A percentile compares a stretch with the other conserved stretches of the same genome.
Evolutionary conservation across 306 rosid genomes (phyloP).

Genomic region (cucumber (Cucumis sativus)): DNA sequence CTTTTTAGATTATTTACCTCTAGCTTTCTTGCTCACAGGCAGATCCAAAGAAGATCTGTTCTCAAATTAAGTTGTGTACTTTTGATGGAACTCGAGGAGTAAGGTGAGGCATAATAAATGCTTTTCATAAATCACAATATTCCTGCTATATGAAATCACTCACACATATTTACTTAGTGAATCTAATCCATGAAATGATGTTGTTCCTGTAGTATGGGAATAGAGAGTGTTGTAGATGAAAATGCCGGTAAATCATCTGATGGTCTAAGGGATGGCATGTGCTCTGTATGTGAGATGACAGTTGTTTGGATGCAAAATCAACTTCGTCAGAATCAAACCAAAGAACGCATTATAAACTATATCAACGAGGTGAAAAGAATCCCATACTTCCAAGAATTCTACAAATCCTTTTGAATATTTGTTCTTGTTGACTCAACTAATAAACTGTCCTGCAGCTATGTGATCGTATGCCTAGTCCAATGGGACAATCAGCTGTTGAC

Average conservation of each 20-base stretch:
- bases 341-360: slow-evolving; percentile 44
- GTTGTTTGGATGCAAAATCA: slow-evolving; percentile 84
- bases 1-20: not conserved
- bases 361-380: slow-evolving; percentile 40
- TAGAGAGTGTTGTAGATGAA: slow-evolving; percentile 65
- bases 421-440: not conserved
- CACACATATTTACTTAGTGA: not conserved
- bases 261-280: slow-evolving; percentile 35
- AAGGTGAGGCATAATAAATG: slow-evolving; percentile 27
- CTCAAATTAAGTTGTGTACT: slow-evolving; percentile 72
- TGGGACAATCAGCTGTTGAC: slow-evolving; percentile 66
- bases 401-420: not conserved
- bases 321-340: slow-evolving; percentile 57
- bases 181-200: not conserved
- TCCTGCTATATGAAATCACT: not conserved
- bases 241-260: slow-evolving; percentile 31
- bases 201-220: slow-evolving; percentile 38
- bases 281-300: slow-evolving; percentile 84
- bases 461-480: slow-evolving; percentile 64
- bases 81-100: slow-evolving; percentile 71
- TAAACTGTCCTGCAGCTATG: slow-evolving; percentile 45
- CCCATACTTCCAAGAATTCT: not conserved
- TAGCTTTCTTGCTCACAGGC: slow-evolving; percentile 23
- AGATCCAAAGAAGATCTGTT: slow-evolving; percentile 63
- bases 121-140: not conserved